Conservation (phyloP, 768 basidiomycete species). For the Filobasidium wieringae region DNA sequence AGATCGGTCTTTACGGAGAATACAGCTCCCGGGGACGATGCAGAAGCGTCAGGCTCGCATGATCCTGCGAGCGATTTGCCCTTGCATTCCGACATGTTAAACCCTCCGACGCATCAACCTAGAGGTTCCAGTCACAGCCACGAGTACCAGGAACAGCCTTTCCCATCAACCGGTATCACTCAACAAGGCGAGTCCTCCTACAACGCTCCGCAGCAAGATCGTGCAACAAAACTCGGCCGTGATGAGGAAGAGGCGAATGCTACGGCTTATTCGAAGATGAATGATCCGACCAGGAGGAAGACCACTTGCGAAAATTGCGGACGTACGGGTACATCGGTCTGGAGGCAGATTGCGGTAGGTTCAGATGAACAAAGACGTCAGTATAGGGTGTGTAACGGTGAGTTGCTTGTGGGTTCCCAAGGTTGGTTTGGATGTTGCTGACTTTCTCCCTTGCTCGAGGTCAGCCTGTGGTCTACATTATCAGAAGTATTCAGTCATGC, state of each 20-base stretch:
- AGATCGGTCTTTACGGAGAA: not conserved
- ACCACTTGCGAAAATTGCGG: conserved; percentile 14
- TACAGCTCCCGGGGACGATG: not conserved
- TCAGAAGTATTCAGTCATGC: conserved; percentile 14
- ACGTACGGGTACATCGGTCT: conserved; percentile 1
- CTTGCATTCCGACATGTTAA: not conserved
- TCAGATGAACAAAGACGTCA: not conserved
- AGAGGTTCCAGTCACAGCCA: not conserved
- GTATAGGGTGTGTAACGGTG: conserved; percentile 13
- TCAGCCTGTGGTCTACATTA: conserved; percentile 15
- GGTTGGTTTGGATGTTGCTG: not conserved
- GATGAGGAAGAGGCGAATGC: conserved; percentile 1
- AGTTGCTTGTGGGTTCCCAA: not conserved
- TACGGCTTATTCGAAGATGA: not conserved
- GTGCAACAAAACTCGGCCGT: too few species aligned
- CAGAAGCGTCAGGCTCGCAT: not conserved
- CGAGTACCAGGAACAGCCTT: not conserved
- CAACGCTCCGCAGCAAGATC: too few species aligned
- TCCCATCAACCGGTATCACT: too few species aligned
- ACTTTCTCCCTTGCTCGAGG: too few species aligned
- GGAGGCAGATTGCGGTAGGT: conserved; percentile 13
- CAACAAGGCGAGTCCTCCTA: too few species aligned
- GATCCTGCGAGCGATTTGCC: not conserved
- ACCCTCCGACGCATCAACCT: not conserved
- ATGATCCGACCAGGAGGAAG: not conserved